These are phyloP conservation scores for Penicillium sp. DNA, from an alignment of 2,329 filamentous ascomycete genomes.

Conservation along the genomic window DNA sequence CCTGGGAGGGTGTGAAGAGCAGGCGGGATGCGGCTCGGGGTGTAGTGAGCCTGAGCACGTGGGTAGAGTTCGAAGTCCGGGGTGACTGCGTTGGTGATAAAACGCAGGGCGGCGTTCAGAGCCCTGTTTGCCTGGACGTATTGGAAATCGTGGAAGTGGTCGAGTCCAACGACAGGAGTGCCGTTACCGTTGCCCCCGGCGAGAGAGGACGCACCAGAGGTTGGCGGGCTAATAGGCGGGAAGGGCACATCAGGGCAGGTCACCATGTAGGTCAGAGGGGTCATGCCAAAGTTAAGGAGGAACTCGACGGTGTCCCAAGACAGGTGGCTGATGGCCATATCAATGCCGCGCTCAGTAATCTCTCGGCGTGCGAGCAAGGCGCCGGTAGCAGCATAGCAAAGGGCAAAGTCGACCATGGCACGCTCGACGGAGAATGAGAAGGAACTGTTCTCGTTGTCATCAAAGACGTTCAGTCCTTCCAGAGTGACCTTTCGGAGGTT, in stretches of 20 bases:
- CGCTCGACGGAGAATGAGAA: conserved; percentile 18
- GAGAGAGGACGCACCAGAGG: background rate
- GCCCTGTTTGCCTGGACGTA: conserved; percentile 13
- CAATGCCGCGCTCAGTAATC: conserved; percentile 30
- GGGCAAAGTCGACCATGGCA: conserved; percentile 31
- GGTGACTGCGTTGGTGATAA: conserved; percentile 24
- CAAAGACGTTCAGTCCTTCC: background rate
- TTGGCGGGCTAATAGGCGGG: background rate
- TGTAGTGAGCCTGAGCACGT: conserved; percentile 23
- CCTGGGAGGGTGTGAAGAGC: conserved; percentile 17
- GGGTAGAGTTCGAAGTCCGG: conserved; percentile 29
- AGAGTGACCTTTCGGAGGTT: background rate
- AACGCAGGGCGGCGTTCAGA: conserved; percentile 25
- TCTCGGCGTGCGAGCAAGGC: conserved; percentile 31
- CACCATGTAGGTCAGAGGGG: conserved; percentile 26
- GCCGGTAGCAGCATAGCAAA: conserved; percentile 36
- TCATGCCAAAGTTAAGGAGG: conserved; percentile 32
- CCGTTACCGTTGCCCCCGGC: background rate
- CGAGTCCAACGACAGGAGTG: background rate
- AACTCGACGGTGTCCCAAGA: conserved; percentile 35
- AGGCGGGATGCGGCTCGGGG: conserved; percentile 31
- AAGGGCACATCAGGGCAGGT: conserved; percentile 2
- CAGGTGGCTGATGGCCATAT: conserved; percentile 26
- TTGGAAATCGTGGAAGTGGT: conserved; percentile 13
- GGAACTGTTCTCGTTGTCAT: background rate